These are phyloP conservation scores for Umbelopsis ramanniana DNA, from an alignment of 192 early-diverging fungal genomes.

Conservation along the genomic window DNA sequence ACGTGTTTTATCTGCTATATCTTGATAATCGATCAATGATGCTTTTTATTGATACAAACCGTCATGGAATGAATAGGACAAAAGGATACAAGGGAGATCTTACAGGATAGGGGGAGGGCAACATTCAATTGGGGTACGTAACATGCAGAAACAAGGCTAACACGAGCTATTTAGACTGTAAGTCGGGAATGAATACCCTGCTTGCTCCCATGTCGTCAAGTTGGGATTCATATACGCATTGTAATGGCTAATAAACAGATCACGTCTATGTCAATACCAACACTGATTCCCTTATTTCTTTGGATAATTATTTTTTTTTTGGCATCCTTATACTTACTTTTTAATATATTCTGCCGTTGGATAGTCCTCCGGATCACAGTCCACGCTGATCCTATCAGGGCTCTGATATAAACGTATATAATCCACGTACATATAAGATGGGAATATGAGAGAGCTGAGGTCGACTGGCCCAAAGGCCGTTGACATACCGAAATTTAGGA, in stretches of 20 bases:
- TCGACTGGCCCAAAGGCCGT: not conserved
- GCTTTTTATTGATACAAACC: slow-evolving; percentile 9
- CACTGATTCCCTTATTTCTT: too few relatives aligned
- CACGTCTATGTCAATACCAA: too few relatives aligned
- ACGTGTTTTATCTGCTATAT: not conserved
- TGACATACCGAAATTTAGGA: slow-evolving; percentile 20
- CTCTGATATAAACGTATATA: slow-evolving; percentile 14
- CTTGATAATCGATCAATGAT: slow-evolving; percentile 13
- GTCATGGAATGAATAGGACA: slow-evolving; percentile 18
- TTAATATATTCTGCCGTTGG: slow-evolving; percentile 19
- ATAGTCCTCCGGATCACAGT: slow-evolving; percentile 9
- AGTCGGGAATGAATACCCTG: slow-evolving; percentile 15
- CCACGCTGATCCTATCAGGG: slow-evolving; percentile 8
- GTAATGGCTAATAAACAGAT: slow-evolving; percentile 9
- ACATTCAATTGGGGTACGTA: not conserved
- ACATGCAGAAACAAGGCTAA: not conserved
- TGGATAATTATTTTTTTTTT: too few relatives aligned
- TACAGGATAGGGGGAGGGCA: not conserved
- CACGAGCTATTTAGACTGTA: slow-evolving; percentile 13
- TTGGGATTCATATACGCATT: slow-evolving; percentile 23
- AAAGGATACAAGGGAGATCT: slow-evolving; percentile 20
- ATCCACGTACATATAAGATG: slow-evolving; percentile 5
- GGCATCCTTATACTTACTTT: not conserved
- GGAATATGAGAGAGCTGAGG: not conserved
- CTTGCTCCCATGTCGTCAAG: slow-evolving; percentile 23